Evolutionary conservation across 495 filamentous ascomycete genomes (phyloP).

Genomic region (Xylaria telfairii): DNA sequence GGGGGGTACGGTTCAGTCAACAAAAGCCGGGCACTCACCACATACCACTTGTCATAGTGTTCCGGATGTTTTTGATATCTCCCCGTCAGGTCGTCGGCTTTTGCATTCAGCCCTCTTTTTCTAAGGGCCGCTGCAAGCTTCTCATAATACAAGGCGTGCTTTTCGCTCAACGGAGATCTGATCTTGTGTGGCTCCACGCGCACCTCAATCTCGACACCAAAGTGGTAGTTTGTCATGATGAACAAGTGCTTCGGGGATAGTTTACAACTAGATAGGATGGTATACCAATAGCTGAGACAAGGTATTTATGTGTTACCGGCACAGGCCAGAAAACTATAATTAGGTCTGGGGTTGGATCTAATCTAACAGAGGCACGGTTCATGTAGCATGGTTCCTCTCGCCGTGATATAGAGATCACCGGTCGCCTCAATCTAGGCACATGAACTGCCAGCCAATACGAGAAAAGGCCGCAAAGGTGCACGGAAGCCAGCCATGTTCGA

Average conservation of each 20-base stretch:
- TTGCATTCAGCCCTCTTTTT: neutral
- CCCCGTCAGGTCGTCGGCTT: neutral
- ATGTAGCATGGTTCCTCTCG: neutral
- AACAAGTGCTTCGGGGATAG: neutral
- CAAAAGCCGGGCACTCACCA: no score
- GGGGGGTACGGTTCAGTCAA: no score
- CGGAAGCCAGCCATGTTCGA: neutral
- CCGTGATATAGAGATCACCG: neutral
- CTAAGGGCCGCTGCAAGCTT: conserved; percentile 5
- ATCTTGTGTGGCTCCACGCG: conserved; percentile 5
- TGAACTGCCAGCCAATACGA: neutral
- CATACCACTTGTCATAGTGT: neutral
- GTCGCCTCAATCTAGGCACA: neutral
- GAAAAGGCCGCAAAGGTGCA: neutral
- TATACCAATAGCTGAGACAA: neutral
- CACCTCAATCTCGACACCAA: conserved; percentile 31
- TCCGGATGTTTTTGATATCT: neutral
- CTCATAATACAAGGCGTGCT: conserved; percentile 9
- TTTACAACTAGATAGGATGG: neutral
- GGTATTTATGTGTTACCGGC: no score
- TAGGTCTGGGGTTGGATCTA: neutral
- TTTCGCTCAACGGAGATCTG: conserved; percentile 9
- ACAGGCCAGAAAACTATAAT: neutral
- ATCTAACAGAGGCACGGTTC: neutral
- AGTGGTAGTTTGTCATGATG: conserved; percentile 28